A percentile compares a stretch with the other conserved stretches of the same genome.
Evolutionary conservation across 2,329 filamentous ascomycete species (phyloP).

Genomic region (Didymella arachidicola): DNA sequence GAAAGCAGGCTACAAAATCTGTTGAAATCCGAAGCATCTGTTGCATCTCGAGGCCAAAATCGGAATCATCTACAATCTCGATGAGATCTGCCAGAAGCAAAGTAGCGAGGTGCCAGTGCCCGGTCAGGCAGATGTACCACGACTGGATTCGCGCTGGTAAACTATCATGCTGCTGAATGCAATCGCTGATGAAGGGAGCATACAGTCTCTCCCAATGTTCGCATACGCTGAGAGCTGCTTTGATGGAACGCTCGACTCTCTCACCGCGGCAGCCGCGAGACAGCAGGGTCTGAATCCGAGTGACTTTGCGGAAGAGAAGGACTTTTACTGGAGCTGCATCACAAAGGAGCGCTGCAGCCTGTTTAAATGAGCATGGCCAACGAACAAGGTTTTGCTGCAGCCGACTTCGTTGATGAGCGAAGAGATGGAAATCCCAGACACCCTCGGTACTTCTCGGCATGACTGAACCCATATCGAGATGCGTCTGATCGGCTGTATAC

Average conservation of each 20-base stretch:
- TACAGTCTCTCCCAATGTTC: conserved; percentile 64
- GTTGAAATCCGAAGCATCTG: conserved; percentile 37
- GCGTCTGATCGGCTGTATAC: conserved; percentile 25
- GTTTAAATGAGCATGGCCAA: conserved; percentile 65
- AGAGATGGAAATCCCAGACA: conserved; percentile 53
- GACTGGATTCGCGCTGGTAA: conserved; percentile 64
- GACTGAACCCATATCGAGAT: conserved; percentile 4
- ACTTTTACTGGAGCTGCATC: conserved; percentile 67
- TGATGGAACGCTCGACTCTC: conserved; percentile 59
- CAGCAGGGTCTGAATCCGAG: conserved; percentile 63
- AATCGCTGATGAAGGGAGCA: conserved; percentile 61
- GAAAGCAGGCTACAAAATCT: conserved; percentile 52
- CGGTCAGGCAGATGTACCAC: conserved; percentile 66
- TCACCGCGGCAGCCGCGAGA: conserved; percentile 50
- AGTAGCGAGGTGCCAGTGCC: conserved; percentile 66
- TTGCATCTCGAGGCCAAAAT: conserved; percentile 32
- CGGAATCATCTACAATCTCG: conserved; percentile 58
- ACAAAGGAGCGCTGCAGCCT: conserved; percentile 59
- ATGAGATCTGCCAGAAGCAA: conserved; percentile 64
- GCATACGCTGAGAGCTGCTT: conserved; percentile 59
- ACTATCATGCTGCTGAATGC: conserved; percentile 58
- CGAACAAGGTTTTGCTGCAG: conserved; percentile 39
- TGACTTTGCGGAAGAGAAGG: conserved; percentile 64
- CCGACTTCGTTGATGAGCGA: conserved; percentile 43
- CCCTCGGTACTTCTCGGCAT: conserved; percentile 15